Conservation (phyloP, 1,139 yeast species). For the Blastobotrys raffinosifermentans region DNA sequence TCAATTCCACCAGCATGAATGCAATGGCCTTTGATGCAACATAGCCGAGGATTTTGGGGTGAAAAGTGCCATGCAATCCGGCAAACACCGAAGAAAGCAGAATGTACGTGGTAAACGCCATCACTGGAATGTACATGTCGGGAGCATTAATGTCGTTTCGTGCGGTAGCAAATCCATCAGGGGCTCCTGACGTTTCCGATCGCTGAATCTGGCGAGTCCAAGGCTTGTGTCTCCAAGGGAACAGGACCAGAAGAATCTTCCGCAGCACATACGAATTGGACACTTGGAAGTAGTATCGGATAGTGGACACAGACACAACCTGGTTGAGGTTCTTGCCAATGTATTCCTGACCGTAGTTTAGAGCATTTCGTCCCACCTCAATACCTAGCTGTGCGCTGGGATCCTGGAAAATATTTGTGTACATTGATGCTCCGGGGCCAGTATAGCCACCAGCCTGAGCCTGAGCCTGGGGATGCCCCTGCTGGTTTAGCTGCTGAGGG, state of each 20-base stretch:
- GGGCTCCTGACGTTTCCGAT: slow-evolving; percentile 32
- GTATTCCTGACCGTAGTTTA: slow-evolving; percentile 63
- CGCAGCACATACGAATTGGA: slow-evolving; percentile 78
- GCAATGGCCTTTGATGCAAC: slow-evolving; percentile 90
- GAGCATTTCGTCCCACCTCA: slow-evolving; percentile 82
- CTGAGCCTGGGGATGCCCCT: slow-evolving; percentile 11
- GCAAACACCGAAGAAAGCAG: slow-evolving; percentile 78
- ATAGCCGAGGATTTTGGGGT: slow-evolving; percentile 86
- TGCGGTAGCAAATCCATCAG: slow-evolving; percentile 62
- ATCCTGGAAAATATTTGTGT: slow-evolving; percentile 53
- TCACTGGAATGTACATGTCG: slow-evolving; percentile 81
- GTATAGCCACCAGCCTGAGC: slow-evolving; percentile 11
- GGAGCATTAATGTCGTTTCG: slow-evolving; percentile 87
- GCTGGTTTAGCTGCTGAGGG: slow-evolving; percentile 6
- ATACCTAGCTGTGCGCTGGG: slow-evolving; percentile 83
- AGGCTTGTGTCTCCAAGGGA: slow-evolving; percentile 81
- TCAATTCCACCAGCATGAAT: slow-evolving; percentile 65
- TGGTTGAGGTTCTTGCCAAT: slow-evolving; percentile 52
- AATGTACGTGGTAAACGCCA: slow-evolving; percentile 79
- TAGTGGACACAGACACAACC: slow-evolving; percentile 39
- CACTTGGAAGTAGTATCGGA: slow-evolving; percentile 85
- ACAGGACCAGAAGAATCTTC: slow-evolving; percentile 66
- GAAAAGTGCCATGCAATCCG: slow-evolving; percentile 86
- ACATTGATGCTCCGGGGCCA: slow-evolving; percentile 17
- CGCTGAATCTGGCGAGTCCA: slow-evolving; percentile 39